Evolutionary conservation across 2,329 filamentous ascomycete genomes (phyloP).

Genomic region (Exserohilum turcica): DNA sequence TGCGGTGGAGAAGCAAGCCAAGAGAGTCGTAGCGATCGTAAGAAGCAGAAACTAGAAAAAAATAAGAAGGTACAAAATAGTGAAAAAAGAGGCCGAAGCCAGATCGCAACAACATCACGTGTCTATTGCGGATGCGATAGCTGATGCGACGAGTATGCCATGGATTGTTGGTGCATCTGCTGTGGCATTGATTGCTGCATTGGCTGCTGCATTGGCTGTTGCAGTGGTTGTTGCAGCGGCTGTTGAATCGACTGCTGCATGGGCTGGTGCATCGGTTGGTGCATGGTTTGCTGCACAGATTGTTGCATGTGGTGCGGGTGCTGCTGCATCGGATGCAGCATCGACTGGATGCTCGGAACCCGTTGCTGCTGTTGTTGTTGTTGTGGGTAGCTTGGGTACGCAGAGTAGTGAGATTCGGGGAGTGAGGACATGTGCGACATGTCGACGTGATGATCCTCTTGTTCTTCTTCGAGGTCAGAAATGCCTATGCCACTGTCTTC

Average conservation of each 20-base stretch:
- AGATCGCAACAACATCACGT: slow-evolving; percentile 3
- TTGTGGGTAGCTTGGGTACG: slow-evolving; percentile 28
- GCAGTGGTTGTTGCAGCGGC: slow-evolving; percentile 7
- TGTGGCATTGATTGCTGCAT: slow-evolving; percentile 13
- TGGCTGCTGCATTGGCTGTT: slow-evolving; percentile 11
- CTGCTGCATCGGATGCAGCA: slow-evolving; percentile 35
- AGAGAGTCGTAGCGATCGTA: slow-evolving; percentile 25
- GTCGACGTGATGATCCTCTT: slow-evolving; percentile 41
- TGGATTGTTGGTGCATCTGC: slow-evolving; percentile 14
- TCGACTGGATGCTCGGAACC: slow-evolving; percentile 49
- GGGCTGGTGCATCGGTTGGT: slow-evolving; percentile 5
- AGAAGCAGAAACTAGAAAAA: slow-evolving; percentile 16
- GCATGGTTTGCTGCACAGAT: slow-evolving; percentile 1
- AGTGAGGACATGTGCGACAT: slow-evolving; percentile 31
- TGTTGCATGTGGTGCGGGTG: slow-evolving; percentile 13
- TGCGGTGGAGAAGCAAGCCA: neutral
- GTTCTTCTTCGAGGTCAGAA: slow-evolving; percentile 56
- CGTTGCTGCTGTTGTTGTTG: slow-evolving; percentile 37
- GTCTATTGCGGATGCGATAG: slow-evolving; percentile 23
- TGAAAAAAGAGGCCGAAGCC: slow-evolving; percentile 19
- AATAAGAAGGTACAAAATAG: slow-evolving; percentile 5
- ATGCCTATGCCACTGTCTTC: slow-evolving; percentile 73
- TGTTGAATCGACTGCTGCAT: slow-evolving; percentile 11
- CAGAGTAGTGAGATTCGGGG: slow-evolving; percentile 25
- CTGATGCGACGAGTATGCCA: slow-evolving; percentile 27